Conservation (phyloP, 768 basidiomycete species). For the Kwoniella heveanensis region DNA sequence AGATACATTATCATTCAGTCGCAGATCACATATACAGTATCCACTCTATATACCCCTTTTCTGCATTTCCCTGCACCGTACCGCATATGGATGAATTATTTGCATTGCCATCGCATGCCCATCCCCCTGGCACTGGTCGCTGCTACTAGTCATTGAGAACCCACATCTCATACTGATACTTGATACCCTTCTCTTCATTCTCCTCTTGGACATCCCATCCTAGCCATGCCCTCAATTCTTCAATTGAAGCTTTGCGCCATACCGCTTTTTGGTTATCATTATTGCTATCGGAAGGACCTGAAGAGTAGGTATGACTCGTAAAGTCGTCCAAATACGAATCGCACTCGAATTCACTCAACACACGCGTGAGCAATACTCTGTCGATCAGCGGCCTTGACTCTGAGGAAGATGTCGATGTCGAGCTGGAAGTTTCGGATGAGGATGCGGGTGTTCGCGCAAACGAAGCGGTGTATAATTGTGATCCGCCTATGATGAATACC, state of each 20-base stretch:
- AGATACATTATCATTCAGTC: background rate
- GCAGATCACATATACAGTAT: too few species aligned
- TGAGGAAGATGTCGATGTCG: too few species aligned
- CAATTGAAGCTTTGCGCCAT: constrained; percentile 68
- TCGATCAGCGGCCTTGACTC: constrained; percentile 62
- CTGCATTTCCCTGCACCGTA: constrained; percentile 2
- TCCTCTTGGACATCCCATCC: constrained; percentile 76
- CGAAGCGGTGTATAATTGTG: constrained; percentile 73
- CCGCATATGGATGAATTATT: background rate
- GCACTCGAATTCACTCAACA: constrained; percentile 76
- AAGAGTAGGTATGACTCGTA: constrained; percentile 17
- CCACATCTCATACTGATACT: constrained; percentile 98
- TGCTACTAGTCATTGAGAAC: constrained; percentile 49
- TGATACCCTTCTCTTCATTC: constrained; percentile 78
- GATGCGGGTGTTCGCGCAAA: constrained; percentile 53
- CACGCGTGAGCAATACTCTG: constrained; percentile 82
- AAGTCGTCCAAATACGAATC: constrained; percentile 86
- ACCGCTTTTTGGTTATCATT: constrained; percentile 15
- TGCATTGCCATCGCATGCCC: background rate
- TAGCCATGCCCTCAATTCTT: constrained; percentile 72
- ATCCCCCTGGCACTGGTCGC: background rate
- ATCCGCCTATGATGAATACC: constrained; percentile 89
- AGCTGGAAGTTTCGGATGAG: too few species aligned
- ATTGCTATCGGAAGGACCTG: too few species aligned
- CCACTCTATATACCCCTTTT: constrained; percentile 4